Evolutionary conservation across 2,329 filamentous ascomycete genomes (phyloP).

Genomic region (Didymella pomorum): DNA sequence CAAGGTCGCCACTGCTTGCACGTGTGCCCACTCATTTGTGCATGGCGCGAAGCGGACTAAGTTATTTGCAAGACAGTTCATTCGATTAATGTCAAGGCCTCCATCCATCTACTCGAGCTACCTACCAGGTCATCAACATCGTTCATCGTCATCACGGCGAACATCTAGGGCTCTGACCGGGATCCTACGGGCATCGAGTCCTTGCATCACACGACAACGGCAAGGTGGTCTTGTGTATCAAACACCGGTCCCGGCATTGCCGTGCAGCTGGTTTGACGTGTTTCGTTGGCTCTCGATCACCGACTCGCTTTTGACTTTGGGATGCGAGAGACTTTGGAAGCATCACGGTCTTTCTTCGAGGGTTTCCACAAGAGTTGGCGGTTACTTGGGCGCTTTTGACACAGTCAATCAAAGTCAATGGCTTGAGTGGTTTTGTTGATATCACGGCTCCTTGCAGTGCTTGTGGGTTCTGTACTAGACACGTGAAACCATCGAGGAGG

Average conservation of each 20-base stretch:
- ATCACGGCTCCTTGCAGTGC: slow-evolving; percentile 1
- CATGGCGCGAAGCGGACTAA: background rate
- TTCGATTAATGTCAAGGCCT: background rate
- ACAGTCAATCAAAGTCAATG: background rate
- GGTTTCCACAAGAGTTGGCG: background rate
- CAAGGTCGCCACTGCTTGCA: slow-evolving; percentile 1
- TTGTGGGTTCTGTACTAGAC: background rate
- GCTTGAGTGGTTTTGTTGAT: background rate
- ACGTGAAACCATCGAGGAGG: slow-evolving; percentile 12
- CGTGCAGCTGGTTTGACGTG: background rate
- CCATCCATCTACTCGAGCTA: background rate
- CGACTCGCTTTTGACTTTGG: background rate
- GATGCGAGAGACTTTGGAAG: background rate
- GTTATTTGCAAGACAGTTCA: background rate
- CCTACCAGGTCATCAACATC: background rate
- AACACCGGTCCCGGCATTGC: slow-evolving; percentile 13
- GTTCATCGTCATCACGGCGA: background rate
- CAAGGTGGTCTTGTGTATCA: slow-evolving; percentile 11
- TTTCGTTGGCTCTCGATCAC: slow-evolving; percentile 8
- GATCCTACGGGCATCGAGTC: background rate
- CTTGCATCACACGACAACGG: slow-evolving; percentile 14
- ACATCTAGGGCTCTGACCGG: background rate
- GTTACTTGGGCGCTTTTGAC: background rate
- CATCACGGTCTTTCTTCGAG: background rate
- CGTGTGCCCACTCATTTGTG: background rate